Evolutionary conservation across 495 filamentous ascomycete species (phyloP).

Genomic region (Trichocladium antarcticum): DNA sequence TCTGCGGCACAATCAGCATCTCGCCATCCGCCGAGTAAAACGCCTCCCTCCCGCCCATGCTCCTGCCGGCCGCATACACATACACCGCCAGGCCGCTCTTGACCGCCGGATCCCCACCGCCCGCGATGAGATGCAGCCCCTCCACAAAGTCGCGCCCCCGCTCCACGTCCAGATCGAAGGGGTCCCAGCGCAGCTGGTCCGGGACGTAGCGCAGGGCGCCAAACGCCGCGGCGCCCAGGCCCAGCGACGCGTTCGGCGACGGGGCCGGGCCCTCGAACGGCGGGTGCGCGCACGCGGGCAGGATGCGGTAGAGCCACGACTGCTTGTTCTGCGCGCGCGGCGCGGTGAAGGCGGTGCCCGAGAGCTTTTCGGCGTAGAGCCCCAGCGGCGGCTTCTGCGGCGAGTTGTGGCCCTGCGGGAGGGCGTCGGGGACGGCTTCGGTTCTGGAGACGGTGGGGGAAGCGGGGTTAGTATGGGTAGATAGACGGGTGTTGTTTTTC

Average conservation of each 20-base stretch:
- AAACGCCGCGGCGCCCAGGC: conserved; percentile 7
- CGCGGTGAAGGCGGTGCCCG: conserved; percentile 86
- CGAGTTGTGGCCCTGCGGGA: conserved; percentile 62
- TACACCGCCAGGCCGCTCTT: conserved; percentile 75
- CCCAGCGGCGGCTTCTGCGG: conserved; percentile 79
- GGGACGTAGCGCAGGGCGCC: conserved; percentile 57
- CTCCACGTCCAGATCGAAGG: conserved; percentile 60
- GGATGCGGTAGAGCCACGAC: conserved; percentile 87
- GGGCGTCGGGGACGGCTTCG: conserved; percentile 37
- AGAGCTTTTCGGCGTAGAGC: conserved; percentile 87
- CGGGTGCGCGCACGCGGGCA: conserved; percentile 72
- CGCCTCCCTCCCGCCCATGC: conserved; percentile 62
- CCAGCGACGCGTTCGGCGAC: conserved; percentile 14
- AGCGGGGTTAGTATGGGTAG: neutral
- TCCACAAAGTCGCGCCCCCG: conserved; percentile 69
- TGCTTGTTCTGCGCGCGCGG: conserved; percentile 83
- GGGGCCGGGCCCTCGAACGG: conserved; percentile 47
- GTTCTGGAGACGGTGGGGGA: conserved; percentile 23
- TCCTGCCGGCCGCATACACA: conserved; percentile 68
- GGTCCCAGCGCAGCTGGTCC: conserved; percentile 86
- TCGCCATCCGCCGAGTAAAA: conserved; percentile 92
- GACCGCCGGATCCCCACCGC: conserved; percentile 69
- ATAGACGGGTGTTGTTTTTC: neutral
- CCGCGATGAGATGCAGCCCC: conserved; percentile 64
- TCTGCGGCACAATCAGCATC: conserved; percentile 73